These are phyloP conservation scores for Orbilia blumenaviensis DNA, from an alignment of 2,329 filamentous ascomycete genomes.

Conservation along the genomic window DNA sequence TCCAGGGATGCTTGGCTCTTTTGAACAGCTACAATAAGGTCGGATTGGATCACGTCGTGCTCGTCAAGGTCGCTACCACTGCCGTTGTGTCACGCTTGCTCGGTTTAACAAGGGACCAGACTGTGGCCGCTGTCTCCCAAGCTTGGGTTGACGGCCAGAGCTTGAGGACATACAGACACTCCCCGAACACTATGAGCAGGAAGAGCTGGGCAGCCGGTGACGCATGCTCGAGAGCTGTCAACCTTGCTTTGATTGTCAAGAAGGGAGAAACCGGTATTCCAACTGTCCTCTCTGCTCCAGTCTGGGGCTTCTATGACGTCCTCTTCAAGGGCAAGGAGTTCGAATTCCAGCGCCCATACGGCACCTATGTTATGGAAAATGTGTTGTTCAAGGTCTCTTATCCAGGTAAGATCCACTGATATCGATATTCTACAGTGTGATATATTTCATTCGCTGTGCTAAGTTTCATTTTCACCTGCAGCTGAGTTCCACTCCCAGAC, in stretches of 20 bases:
- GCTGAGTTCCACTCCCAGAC: conserved; percentile 99
- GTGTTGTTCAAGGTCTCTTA: conserved; percentile 99
- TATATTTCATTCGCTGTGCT: not conserved
- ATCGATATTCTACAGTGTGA: not conserved
- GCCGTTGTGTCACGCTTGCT: conserved; percentile 96
- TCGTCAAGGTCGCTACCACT: conserved; percentile 96
- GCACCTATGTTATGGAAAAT: conserved; percentile 99
- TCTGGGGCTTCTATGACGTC: conserved; percentile 99
- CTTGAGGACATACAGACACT: conserved; percentile 95
- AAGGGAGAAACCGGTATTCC: conserved; percentile 84
- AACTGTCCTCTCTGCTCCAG: conserved; percentile 88
- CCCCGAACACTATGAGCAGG: conserved; percentile 98
- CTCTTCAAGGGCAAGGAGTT: conserved; percentile 96
- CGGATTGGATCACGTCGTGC: conserved; percentile 93
- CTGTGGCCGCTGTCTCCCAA: conserved; percentile 93
- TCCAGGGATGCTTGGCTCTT: conserved; percentile 94
- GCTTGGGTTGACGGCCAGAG: conserved; percentile 97
- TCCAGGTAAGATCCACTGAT: conserved; percentile 74
- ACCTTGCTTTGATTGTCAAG: conserved; percentile 87
- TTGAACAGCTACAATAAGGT: conserved; percentile 99
- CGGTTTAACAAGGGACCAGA: conserved; percentile 86
- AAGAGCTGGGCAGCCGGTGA: conserved; percentile 99
- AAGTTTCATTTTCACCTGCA: conserved; percentile 55
- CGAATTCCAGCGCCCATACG: conserved; percentile 93
- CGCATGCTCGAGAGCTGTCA: conserved; percentile 93